These are phyloP conservation scores for Salix dunnii DNA, from an alignment of 345 rosid genomes.

Conservation along the genomic window DNA sequence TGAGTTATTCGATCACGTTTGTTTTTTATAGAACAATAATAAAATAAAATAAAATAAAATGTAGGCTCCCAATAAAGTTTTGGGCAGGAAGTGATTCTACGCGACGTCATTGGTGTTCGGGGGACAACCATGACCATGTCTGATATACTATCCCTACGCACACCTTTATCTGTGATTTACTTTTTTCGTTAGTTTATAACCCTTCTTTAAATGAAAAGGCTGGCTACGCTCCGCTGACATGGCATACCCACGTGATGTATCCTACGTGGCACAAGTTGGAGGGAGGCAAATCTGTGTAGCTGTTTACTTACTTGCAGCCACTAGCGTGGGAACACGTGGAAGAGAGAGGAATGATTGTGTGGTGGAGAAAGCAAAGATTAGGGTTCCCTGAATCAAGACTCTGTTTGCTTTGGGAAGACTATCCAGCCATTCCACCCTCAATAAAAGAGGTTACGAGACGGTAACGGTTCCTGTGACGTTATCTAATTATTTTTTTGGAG, in stretches of 20 bases:
- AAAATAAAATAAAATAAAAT: too few relatives aligned
- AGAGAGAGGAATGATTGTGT: background rate
- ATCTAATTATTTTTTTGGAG: background rate
- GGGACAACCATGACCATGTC: background rate
- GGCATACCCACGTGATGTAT: background rate
- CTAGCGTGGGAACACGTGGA: background rate
- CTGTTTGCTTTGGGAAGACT: background rate
- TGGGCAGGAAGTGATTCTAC: background rate
- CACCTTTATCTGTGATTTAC: too few relatives aligned
- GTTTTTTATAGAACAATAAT: too few relatives aligned
- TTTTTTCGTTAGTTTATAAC: too few relatives aligned
- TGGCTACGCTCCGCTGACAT: background rate
- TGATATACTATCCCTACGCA: background rate
- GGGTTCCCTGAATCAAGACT: background rate
- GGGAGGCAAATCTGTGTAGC: background rate
- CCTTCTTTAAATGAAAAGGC: background rate
- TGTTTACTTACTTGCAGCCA: background rate
- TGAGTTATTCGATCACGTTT: too few relatives aligned
- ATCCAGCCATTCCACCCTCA: background rate
- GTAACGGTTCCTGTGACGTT: background rate
- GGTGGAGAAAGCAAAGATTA: background rate
- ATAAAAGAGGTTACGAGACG: background rate
- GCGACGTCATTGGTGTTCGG: background rate
- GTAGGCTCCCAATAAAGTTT: background rate
- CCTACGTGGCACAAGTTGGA: conserved; percentile 5